These are phyloP conservation scores for Alternaria infectoria DNA, from an alignment of 2,329 filamentous ascomycete species.

Conservation along the genomic window DNA sequence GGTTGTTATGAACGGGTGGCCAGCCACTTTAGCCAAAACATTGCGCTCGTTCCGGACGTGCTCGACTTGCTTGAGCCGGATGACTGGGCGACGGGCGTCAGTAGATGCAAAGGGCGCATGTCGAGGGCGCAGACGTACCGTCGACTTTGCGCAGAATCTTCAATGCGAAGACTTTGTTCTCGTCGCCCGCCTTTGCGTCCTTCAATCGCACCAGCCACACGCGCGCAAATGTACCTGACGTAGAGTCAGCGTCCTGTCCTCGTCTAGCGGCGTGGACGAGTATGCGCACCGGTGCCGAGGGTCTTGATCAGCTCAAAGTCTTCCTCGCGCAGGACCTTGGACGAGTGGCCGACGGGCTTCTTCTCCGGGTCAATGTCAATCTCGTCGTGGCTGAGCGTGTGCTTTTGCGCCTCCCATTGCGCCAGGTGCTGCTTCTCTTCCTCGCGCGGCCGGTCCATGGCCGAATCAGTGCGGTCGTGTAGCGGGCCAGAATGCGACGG, in stretches of 20 bases:
- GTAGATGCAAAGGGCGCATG: conserved; percentile 16
- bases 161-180: conserved; percentile 75
- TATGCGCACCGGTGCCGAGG: conserved; percentile 70
- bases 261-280: neutral
- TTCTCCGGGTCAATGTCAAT: conserved; percentile 52
- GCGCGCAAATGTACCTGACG: conserved; percentile 76
- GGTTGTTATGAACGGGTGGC: conserved; percentile 83
- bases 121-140: conserved; percentile 41
- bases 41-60: conserved; percentile 84
- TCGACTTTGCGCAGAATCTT: conserved; percentile 74
- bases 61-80: conserved; percentile 84
- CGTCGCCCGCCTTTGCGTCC: conserved; percentile 58
- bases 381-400: conserved; percentile 51
- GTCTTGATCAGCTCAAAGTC: conserved; percentile 79
- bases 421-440: conserved; percentile 55
- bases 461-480: conserved; percentile 44
- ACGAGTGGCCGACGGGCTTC: conserved; percentile 57
- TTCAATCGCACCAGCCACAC: conserved; percentile 78
- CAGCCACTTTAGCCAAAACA: conserved; percentile 77
- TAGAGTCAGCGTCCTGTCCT: conserved; percentile 25
- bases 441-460: conserved; percentile 50
- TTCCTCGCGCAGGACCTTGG: conserved; percentile 54
- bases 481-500: conserved; percentile 28
- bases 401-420: conserved; percentile 56
- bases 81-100: conserved; percentile 58